Evolutionary conservation across 1,284 basidiomycete genomes (phyloP).

Genomic region (Prillingera fragicola): DNA sequence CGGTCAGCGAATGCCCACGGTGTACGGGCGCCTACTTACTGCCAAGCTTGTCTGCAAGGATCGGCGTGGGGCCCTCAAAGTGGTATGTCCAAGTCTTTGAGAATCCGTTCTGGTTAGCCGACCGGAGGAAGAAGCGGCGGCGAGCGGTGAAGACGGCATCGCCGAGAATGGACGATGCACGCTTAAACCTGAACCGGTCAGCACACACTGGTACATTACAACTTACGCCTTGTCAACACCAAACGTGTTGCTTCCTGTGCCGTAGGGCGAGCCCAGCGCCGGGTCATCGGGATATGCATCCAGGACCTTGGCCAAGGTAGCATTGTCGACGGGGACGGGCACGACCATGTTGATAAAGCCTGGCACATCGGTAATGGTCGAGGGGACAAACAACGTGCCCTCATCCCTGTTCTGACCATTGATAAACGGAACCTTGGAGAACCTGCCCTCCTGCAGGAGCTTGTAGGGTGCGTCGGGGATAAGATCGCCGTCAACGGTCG

Average conservation of each 20-base stretch:
- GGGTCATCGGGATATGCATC: slow-evolving; percentile 6
- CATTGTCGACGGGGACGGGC: background rate
- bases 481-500: slow-evolving; percentile 22
- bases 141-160: slow-evolving; percentile 31
- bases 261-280: slow-evolving; percentile 3
- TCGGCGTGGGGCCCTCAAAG: slow-evolving; percentile 20
- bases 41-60: background rate
- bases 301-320: slow-evolving; percentile 4
- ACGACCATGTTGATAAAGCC: slow-evolving; percentile 5
- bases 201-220: too few species aligned
- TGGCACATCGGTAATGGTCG: slow-evolving; percentile 2
- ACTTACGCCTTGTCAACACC: slow-evolving; percentile 3
- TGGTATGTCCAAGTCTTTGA: slow-evolving; percentile 34
- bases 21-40: background rate
- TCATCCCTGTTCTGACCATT: slow-evolving; percentile 25
- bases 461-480: slow-evolving; percentile 17
- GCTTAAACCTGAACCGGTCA: slow-evolving; percentile 23
- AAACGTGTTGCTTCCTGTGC: slow-evolving; percentile 11
- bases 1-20: background rate
- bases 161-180: slow-evolving; percentile 24
- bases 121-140: slow-evolving; percentile 28
- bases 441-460: slow-evolving; percentile 16
- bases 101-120: slow-evolving; percentile 23
- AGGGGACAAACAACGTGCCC: slow-evolving; percentile 18
- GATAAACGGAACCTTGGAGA: slow-evolving; percentile 27